Evolutionary conservation across 163 green algal genomes (phyloP).

Genomic region (Scenedesmus sp.): DNA sequence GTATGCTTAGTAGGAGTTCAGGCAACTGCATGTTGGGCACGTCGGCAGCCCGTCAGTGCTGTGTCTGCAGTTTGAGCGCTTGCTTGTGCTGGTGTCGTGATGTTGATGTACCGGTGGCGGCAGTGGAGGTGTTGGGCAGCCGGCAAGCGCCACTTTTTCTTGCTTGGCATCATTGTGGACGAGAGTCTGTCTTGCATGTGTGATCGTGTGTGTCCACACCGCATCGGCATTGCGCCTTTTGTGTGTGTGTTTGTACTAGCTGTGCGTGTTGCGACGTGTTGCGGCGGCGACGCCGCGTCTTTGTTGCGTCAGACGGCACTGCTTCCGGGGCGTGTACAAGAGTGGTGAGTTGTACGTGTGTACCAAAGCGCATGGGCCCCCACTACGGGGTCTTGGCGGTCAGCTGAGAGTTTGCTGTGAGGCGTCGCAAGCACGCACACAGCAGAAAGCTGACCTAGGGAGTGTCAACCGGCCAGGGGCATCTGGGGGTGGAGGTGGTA

Average conservation of each 20-base stretch:
- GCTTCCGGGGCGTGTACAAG: neutral
- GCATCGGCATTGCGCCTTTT: neutral
- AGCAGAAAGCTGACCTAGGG: neutral
- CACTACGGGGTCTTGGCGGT: neutral
- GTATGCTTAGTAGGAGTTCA: neutral
- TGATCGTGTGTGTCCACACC: neutral
- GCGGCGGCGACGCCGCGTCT: neutral
- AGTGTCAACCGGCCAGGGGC: neutral
- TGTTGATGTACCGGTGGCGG: neutral
- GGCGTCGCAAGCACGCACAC: neutral
- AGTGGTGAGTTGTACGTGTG: constrained; percentile 4
- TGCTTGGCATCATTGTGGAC: neutral
- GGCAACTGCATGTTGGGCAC: neutral
- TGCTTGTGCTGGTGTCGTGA: neutral
- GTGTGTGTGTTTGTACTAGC: neutral
- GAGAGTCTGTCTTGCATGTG: neutral
- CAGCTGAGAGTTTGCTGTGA: constrained; percentile 5
- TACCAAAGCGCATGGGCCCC: constrained; percentile 1
- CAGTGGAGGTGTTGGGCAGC: neutral
- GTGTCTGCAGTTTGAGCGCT: neutral
- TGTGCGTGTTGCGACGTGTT: neutral
- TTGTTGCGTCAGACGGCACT: neutral
- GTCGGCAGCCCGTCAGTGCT: neutral
- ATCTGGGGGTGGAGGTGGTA: neutral
- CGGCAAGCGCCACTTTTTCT: neutral